These are phyloP conservation scores for Rosa rugosa DNA, from an alignment of 306 rosid species.

Conservation along the genomic window DNA sequence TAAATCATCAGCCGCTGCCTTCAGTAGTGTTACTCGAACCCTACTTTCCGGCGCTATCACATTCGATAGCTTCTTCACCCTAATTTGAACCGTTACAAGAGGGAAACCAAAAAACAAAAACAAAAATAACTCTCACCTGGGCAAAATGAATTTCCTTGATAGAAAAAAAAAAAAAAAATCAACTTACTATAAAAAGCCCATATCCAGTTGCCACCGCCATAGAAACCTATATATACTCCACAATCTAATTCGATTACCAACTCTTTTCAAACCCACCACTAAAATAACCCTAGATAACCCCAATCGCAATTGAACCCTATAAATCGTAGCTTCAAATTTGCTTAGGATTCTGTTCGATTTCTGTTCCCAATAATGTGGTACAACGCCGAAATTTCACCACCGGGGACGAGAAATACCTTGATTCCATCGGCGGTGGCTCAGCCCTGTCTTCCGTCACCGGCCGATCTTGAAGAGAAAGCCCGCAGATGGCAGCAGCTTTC, in stretches of 20 bases:
- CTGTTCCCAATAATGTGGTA: no score
- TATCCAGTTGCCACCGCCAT: not conserved
- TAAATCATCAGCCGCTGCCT: not conserved
- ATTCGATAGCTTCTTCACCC: not conserved
- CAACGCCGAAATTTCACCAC: constrained; percentile 78
- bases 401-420: constrained; percentile 66
- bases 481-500: constrained; percentile 84
- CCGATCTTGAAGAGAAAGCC: constrained; percentile 83
- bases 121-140: no score
- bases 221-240: not conserved
- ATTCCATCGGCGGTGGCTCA: constrained; percentile 40
- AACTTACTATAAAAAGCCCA: no score
- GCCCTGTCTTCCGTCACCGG: constrained; percentile 31
- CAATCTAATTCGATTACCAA: not conserved
- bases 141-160: no score
- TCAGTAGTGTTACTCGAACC: not conserved
- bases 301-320: not conserved
- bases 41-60: no score
- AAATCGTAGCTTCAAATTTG: no score
- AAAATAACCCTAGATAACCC: not conserved
- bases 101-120: no score
- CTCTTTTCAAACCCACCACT: not conserved
- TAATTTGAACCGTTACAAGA: no score
- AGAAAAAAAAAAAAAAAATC: not conserved
- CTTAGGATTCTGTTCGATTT: no score